Evolutionary conservation across 164 flowering plant species (phyloP).

Genomic region (Hamamelis virginiana): DNA sequence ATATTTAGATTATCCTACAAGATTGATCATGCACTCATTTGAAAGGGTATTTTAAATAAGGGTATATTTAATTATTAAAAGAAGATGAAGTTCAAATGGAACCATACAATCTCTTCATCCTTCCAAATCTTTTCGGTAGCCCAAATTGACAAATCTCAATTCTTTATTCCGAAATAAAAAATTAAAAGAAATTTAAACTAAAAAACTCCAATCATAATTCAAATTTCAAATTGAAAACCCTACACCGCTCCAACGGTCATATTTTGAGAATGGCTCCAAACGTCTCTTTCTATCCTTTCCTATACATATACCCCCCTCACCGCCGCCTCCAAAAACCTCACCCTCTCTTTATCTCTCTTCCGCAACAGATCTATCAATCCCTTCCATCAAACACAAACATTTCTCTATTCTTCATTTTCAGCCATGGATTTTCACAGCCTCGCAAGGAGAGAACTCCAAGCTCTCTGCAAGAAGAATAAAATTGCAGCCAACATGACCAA

Average conservation of each 20-base stretch:
- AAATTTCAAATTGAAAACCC: slow-evolving; percentile 20
- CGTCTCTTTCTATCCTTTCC: neutral
- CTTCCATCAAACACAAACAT: neutral
- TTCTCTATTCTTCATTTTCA: neutral
- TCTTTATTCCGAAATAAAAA: too few relatives aligned
- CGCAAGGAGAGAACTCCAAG: slow-evolving; percentile 78
- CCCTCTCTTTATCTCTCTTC: slow-evolving; percentile 1
- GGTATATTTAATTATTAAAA: too few relatives aligned
- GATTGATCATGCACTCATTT: too few relatives aligned
- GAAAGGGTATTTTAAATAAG: too few relatives aligned
- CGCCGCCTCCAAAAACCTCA: neutral
- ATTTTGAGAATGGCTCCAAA: neutral
- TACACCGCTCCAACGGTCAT: slow-evolving; percentile 37
- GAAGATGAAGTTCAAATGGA: too few relatives aligned
- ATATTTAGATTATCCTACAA: too few relatives aligned
- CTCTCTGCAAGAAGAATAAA: slow-evolving; percentile 87
- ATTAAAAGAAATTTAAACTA: too few relatives aligned
- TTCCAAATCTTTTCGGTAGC: too few relatives aligned
- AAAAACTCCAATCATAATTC: too few relatives aligned
- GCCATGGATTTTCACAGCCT: slow-evolving; percentile 80
- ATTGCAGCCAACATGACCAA: slow-evolving; percentile 90
- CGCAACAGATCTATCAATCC: neutral
- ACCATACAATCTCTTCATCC: too few relatives aligned
- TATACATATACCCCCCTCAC: neutral
- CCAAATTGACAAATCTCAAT: too few relatives aligned